These are phyloP conservation scores for Neonothopanus nambi DNA, from an alignment of 1,284 basidiomycete species.

Conservation along the genomic window DNA sequence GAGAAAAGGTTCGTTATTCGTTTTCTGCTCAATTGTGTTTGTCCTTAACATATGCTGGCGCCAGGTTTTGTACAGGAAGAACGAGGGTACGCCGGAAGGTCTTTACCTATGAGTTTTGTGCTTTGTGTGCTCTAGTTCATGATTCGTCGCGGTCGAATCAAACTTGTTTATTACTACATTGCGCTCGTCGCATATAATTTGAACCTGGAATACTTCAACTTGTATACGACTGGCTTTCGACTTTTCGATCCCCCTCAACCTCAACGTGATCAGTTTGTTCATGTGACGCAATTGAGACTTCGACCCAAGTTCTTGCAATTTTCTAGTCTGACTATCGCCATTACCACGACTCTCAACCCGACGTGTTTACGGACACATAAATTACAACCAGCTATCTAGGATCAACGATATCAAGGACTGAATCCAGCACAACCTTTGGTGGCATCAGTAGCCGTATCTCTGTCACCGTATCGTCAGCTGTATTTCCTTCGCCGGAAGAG, in stretches of 20 bases:
- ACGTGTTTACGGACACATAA: too few relatives aligned
- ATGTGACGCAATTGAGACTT: neutral
- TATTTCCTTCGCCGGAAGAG: slow-evolving; percentile 27
- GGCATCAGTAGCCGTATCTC: slow-evolving; percentile 61
- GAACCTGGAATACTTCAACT: neutral
- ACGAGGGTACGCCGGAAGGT: slow-evolving; percentile 89
- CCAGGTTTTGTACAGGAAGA: slow-evolving; percentile 89
- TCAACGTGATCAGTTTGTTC: too few relatives aligned
- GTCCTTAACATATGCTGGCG: slow-evolving; percentile 17
- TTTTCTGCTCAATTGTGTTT: slow-evolving; percentile 2
- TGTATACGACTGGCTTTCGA: neutral
- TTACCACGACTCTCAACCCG: too few relatives aligned
- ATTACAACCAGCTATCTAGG: slow-evolving; percentile 24
- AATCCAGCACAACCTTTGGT: slow-evolving; percentile 74
- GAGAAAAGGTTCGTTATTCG: slow-evolving; percentile 73
- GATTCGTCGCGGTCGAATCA: too few relatives aligned
- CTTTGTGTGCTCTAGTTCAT: neutral
- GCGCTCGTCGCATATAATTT: neutral
- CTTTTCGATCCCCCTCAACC: neutral
- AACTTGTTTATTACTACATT: neutral
- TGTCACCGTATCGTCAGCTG: slow-evolving; percentile 34
- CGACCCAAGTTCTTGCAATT: too few relatives aligned
- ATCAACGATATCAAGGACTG: slow-evolving; percentile 60
- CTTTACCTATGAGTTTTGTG: slow-evolving; percentile 60
- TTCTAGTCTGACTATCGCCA: too few relatives aligned